Evolutionary conservation across 2,329 filamentous ascomycete genomes (phyloP).

Genomic region (Penicillium sp.): DNA sequence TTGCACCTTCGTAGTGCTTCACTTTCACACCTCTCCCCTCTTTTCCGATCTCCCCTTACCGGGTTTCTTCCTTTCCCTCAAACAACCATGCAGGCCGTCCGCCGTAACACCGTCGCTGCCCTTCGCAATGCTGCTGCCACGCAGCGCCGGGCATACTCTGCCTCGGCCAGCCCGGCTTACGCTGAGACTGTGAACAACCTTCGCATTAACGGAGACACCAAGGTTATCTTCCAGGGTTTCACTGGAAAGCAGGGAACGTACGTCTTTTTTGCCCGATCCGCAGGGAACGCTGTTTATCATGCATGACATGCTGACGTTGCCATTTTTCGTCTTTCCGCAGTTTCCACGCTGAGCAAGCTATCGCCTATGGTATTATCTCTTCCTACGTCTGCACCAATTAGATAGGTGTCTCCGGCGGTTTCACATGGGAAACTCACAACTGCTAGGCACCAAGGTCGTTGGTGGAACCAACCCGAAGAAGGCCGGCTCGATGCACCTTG

Average conservation of each 20-base stretch:
- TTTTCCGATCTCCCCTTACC: too few species aligned
- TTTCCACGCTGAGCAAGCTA: slow-evolving; percentile 95
- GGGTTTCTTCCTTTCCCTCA: too few species aligned
- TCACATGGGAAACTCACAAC: too few species aligned
- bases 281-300: too few species aligned
- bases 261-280: too few species aligned
- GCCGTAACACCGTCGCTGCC: slow-evolving; percentile 62
- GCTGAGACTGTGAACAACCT: slow-evolving; percentile 71
- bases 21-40: slow-evolving; percentile 11
- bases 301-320: too few species aligned
- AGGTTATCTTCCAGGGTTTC: slow-evolving; percentile 94
- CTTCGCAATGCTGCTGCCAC: slow-evolving; percentile 52
- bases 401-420: too few species aligned
- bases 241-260: slow-evolving; percentile 94
- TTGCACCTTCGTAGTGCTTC: too few species aligned
- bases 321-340: too few species aligned
- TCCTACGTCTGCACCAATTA: too few species aligned
- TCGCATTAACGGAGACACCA: slow-evolving; percentile 84
- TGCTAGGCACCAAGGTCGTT: slow-evolving; percentile 82
- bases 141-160: slow-evolving; percentile 66
- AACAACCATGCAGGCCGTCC: slow-evolving; percentile 67
- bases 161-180: slow-evolving; percentile 59
- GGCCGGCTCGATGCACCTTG: slow-evolving; percentile 81
- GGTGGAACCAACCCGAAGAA: slow-evolving; percentile 99
- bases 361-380: slow-evolving; percentile 73